Base-by-base conservation (phyloP, 208 protist species). In the Trichomonas tenax region DNA sequence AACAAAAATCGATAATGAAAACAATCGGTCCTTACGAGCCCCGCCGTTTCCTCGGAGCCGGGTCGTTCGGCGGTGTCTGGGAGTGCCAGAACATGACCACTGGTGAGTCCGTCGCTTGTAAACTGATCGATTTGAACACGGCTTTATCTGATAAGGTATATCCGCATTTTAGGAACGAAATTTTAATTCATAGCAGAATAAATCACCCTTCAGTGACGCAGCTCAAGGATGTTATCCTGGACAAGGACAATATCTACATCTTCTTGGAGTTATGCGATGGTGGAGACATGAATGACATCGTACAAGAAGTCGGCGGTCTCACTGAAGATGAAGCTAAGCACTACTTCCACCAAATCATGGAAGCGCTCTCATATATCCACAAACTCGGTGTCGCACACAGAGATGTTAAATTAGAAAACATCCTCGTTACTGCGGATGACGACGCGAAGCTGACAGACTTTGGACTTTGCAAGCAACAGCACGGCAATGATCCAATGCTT, bases 391-490 rank as follows among this genome's bases (percentile, higher is more conserved):
- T 95, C 26, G 49, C 49, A 1, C 89, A 95, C 72, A 40, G 89
- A 38, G 89, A 95, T 95, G 38, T 95, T 10, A 95, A 95, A 41
- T 41, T 95, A 45, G 46, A 95, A 44, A 95, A 95, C 36, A 95
- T 95, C 21, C 38, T 95, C 10, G 36, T 95, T 14, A 89, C 38
- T 21, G 14, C 34, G 17, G 17, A 89, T n/a, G 82, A 89, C 40
- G 14, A 89, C 9, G 82, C 82, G 6, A 89, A 89, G 40, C 17
- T 89, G 10, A 89, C 82, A n/a, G 82, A 89, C 21, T 89, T 89
- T 46, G 82, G 82, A n/a, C 82, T 89, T 89, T 89, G 82, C 82
- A 89, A 89, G 82, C 82, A 89, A 46, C 38, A 44, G 34, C 17
- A 44, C 26, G 38, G 38, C 40, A 40, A 45, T 89, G 31, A 34